Conservation (phyloP, 257 asterid species). For the Salvia miltiorrhiza region DNA sequence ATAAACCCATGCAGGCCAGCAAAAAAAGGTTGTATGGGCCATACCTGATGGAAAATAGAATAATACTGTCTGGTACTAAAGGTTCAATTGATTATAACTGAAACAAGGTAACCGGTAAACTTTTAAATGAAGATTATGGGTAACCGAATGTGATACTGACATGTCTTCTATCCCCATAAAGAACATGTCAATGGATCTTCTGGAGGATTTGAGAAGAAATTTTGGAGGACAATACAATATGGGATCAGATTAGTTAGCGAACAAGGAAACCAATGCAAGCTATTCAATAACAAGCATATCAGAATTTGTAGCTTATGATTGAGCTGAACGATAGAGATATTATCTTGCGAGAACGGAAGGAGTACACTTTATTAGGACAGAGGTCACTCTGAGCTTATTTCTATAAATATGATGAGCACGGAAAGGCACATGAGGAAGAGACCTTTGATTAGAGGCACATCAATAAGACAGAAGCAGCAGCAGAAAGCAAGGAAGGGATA, state of each 20-base stretch:
- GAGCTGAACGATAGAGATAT: too few relatives aligned
- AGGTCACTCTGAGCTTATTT: constrained; percentile 14
- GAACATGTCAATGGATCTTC: constrained; percentile 5
- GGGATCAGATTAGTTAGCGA: constrained; percentile 10
- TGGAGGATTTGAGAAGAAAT: not conserved
- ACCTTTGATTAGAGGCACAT: constrained; percentile 13
- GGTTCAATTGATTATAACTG: not conserved
- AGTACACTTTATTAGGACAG: constrained; percentile 17
- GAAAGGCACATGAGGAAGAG: constrained; percentile 25
- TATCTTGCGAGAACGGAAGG: constrained; percentile 13
- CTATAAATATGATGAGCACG: constrained; percentile 11
- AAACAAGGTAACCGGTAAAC: not conserved
- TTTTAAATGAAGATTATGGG: constrained; percentile 6
- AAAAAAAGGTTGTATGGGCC: constrained; percentile 12
- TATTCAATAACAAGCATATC: constrained; percentile 16
- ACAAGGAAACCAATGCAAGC: constrained; percentile 10
- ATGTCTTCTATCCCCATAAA: not conserved
- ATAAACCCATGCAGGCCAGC: not conserved
- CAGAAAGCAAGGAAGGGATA: constrained; percentile 27
- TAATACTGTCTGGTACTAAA: not conserved
- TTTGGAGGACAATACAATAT: not conserved
- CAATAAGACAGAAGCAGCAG: constrained; percentile 25
- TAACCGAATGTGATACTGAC: not conserved
- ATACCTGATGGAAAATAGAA: constrained; percentile 7
- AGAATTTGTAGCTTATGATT: constrained; percentile 5